These are phyloP conservation scores for Pestalotiopsis sp. DNA, from an alignment of 2,329 filamentous ascomycete species.

Conservation along the genomic window DNA sequence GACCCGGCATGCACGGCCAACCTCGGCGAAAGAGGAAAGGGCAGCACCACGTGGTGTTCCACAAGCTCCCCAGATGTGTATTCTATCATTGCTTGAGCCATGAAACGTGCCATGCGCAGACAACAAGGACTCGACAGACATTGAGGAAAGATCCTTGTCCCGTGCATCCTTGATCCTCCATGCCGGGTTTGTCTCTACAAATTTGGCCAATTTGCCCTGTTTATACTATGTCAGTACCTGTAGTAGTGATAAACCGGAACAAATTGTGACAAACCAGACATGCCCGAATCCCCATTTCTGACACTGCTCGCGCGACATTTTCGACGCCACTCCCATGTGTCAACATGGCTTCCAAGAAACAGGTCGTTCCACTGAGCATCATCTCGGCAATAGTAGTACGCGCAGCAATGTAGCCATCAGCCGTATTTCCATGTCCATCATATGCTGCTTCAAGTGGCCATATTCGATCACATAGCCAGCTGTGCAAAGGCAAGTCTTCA, in stretches of 20 bases:
- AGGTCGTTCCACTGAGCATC: slow-evolving; percentile 51
- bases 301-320: slow-evolving; percentile 20
- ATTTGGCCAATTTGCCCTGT: slow-evolving; percentile 39
- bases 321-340: slow-evolving; percentile 28
- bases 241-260: neutral
- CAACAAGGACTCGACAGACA: slow-evolving; percentile 36
- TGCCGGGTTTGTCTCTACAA: slow-evolving; percentile 34
- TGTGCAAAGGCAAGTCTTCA: slow-evolving; percentile 51
- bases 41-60: slow-evolving; percentile 48
- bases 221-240: neutral
- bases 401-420: slow-evolving; percentile 51
- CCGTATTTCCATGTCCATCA: slow-evolving; percentile 24
- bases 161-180: slow-evolving; percentile 36
- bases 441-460: slow-evolving; percentile 39
- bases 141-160: slow-evolving; percentile 36
- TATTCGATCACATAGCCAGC: slow-evolving; percentile 53
- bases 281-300: slow-evolving; percentile 22
- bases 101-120: slow-evolving; percentile 31
- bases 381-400: slow-evolving; percentile 52
- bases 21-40: slow-evolving; percentile 38
- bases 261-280: slow-evolving; percentile 21
- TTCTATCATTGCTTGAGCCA: slow-evolving; percentile 38
- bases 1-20: slow-evolving; percentile 40
- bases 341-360: slow-evolving; percentile 55
- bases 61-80: slow-evolving; percentile 50